Conservation (phyloP, 306 rosid species). For the Begonia loranthoides region DNA sequence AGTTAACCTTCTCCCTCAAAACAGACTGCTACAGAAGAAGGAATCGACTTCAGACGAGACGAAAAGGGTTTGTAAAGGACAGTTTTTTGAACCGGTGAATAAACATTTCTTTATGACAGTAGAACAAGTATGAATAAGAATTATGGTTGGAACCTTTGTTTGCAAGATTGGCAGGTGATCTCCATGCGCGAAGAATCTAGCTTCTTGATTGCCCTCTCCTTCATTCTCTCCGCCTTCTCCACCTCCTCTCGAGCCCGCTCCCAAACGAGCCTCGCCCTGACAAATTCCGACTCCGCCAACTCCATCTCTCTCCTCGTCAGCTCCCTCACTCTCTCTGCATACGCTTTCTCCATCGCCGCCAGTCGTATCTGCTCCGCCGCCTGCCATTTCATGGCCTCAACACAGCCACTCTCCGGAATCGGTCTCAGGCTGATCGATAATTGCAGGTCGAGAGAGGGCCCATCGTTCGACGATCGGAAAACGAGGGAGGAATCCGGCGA, state of each 20-base stretch:
- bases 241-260: constrained; percentile 85
- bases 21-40: no score
- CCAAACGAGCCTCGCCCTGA: constrained; percentile 87
- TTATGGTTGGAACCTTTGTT: constrained; percentile 73
- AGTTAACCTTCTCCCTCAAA: no score
- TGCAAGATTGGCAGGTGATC: constrained; percentile 94
- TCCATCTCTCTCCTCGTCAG: constrained; percentile 86
- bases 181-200: constrained; percentile 82
- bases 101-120: no score
- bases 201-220: constrained; percentile 50
- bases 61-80: no score
- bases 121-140: not conserved
- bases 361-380: constrained; percentile 89
- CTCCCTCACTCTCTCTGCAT: constrained; percentile 83
- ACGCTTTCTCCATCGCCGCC: constrained; percentile 90
- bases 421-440: constrained; percentile 70
- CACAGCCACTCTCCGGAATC: constrained; percentile 19
- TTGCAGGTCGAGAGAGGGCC: constrained; percentile 61
- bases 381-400: constrained; percentile 76
- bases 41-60: no score
- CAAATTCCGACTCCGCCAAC: constrained; percentile 82
- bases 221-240: constrained; percentile 69
- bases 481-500: constrained; percentile 35
- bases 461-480: constrained; percentile 28
- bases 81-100: no score